A percentile compares a stretch with the other conserved stretches of the same genome.
Evolutionary conservation across 2,329 filamentous ascomycete genomes (phyloP).

Genomic region (Cryphonectria parasitica): DNA sequence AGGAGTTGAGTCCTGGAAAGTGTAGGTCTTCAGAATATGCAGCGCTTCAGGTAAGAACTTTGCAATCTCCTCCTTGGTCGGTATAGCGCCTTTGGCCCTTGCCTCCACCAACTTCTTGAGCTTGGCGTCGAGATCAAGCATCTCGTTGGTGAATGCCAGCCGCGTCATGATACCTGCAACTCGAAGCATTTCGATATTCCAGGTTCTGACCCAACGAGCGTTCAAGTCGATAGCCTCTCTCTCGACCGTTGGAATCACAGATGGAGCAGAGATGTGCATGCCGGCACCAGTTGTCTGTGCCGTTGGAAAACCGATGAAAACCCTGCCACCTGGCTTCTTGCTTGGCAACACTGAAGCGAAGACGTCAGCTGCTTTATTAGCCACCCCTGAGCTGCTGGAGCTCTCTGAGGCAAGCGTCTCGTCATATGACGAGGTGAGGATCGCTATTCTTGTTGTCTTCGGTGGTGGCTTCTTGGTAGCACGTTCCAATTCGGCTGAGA

Average conservation of each 20-base stretch:
- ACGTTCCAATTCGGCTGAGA: constrained; percentile 85
- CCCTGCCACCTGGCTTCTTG: constrained; percentile 78
- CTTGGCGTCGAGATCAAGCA: constrained; percentile 72
- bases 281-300: constrained; percentile 95
- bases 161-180: constrained; percentile 89
- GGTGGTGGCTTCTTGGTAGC: constrained; percentile 97
- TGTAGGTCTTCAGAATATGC: constrained; percentile 85
- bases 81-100: constrained; percentile 48
- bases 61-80: constrained; percentile 66
- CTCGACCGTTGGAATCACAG: constrained; percentile 95
- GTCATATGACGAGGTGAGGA: constrained; percentile 90
- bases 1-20: constrained; percentile 87
- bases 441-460: constrained; percentile 81
- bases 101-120: constrained; percentile 47
- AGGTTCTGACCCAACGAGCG: constrained; percentile 89
- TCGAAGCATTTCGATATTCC: constrained; percentile 93
- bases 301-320: constrained; percentile 98
- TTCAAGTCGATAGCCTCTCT: constrained; percentile 96
- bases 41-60: constrained; percentile 76
- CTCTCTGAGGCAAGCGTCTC: constrained; percentile 70
- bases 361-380: constrained; percentile 71
- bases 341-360: constrained; percentile 89
- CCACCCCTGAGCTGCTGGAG: constrained; percentile 48
- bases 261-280: constrained; percentile 93
- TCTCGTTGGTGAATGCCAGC: constrained; percentile 85